Conservation (phyloP, 2,329 filamentous ascomycete species). For the Colletotrichum melonis region DNA sequence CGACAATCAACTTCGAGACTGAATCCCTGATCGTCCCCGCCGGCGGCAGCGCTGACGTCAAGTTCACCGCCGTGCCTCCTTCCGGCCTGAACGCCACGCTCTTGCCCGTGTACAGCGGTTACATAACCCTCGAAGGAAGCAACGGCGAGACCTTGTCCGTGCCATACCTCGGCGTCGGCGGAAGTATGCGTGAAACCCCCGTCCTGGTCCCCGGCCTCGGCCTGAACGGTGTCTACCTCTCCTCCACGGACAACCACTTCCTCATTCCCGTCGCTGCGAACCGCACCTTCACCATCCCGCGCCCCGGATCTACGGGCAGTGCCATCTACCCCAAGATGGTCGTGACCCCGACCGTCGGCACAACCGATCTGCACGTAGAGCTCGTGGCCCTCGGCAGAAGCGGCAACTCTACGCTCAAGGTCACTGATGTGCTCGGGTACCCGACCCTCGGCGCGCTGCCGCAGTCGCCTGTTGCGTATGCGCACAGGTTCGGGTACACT, state of each 20-base stretch:
- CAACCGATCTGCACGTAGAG: constrained; percentile 38
- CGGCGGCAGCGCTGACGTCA: constrained; percentile 40
- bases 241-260: constrained; percentile 28
- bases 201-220: constrained; percentile 26
- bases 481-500: constrained; percentile 1
- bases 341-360: constrained; percentile 33
- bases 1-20: constrained; percentile 36
- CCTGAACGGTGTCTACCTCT: constrained; percentile 33
- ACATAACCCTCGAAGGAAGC: constrained; percentile 51
- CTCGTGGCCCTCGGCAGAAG: constrained; percentile 34
- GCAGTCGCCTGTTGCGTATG: constrained; percentile 36
- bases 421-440: constrained; percentile 36
- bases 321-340: constrained; percentile 18
- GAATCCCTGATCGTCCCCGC: constrained; percentile 43
- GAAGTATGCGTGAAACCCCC: constrained; percentile 39
- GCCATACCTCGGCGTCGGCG: constrained; percentile 52
- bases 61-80: constrained; percentile 43
- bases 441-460: constrained; percentile 38
- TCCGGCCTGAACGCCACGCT: constrained; percentile 41
- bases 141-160: constrained; percentile 49
- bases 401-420: constrained; percentile 29
- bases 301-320: constrained; percentile 22
- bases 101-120: constrained; percentile 57
- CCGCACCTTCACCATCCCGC: constrained; percentile 40
- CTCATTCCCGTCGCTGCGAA: constrained; percentile 36